Conservation (phyloP, 345 rosid genomes). For the Jatropha curcas region DNA sequence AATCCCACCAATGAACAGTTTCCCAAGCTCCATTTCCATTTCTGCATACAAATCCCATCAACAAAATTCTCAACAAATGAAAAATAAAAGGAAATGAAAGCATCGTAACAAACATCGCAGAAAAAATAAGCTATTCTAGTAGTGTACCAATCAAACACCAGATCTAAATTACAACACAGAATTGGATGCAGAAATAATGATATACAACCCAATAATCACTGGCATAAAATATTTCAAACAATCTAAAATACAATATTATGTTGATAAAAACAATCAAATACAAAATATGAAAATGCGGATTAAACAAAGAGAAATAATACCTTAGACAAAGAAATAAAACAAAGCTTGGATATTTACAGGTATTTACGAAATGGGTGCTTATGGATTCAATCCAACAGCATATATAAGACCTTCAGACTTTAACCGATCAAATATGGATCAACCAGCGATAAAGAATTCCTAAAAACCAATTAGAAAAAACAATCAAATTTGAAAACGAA, state of each 20-base stretch:
- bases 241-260: conserved; percentile 13
- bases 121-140: conserved; percentile 7
- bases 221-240: conserved; percentile 11
- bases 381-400: conserved; percentile 48
- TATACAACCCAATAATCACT: conserved; percentile 20
- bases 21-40: conserved; percentile 84
- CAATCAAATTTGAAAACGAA: conserved; percentile 13
- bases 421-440: conserved; percentile 48
- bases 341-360: conserved; percentile 34
- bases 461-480: conserved; percentile 24
- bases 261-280: conserved; percentile 24
- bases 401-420: conserved; percentile 9
- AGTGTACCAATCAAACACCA: conserved; percentile 18
- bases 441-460: conserved; percentile 54
- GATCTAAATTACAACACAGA: conserved; percentile 22
- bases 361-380: conserved; percentile 37
- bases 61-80: conserved; percentile 11
- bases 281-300: conserved; percentile 41
- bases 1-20: conserved; percentile 91
- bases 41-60: conserved; percentile 34
- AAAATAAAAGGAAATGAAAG: background rate
- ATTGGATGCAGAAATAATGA: conserved; percentile 7
- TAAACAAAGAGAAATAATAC: conserved; percentile 34
- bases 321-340: conserved; percentile 26
- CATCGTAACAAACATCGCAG: conserved; percentile 1